Evolutionary conservation across 2,329 filamentous ascomycete genomes (phyloP), one percentile per base, ranked within the genome.

Genomic region (Apiospora rasikravindrae): DNA sequence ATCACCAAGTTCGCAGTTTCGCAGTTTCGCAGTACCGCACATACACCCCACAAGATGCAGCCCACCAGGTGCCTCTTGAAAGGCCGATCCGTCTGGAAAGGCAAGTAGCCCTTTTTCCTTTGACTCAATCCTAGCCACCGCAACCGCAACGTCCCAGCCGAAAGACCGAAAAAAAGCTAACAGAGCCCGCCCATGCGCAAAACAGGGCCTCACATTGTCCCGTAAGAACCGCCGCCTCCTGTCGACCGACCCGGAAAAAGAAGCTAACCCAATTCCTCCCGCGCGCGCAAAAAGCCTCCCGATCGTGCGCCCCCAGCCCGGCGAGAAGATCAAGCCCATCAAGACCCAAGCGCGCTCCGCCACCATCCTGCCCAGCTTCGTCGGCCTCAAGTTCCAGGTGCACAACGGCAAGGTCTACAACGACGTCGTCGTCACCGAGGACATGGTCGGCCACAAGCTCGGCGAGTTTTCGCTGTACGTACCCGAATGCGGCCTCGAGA

Each of bases 381-480:
- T 98, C 70, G 95, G 95, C 19, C 86, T 97, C 78, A 92, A 91
- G 81, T 98, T 98, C 83, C 92, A 95, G 83, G 90, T 98, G 73
- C 93, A 98, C 85, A 97, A 98, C 82, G 95, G 95, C 79, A 97
- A 96, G 86, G 89, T 88, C 44, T 98, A 98, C 83, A 85, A 92
- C 77, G 93, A 96, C 77, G 88, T 98, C 71, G 88, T 87, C 76
- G 93, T 98, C 75, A 97, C 95, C 22, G 95, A 98, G 82, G 94
- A 98, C 79, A 98, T 98, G 95, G 95, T 98, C 69, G 95, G 95
- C 70, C 93, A 96, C 83, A 98, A 98, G 85, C 87, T 98, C 77
- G 95, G 95, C 78, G 95, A 98, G 84, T 98, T 98, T 82, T 91
- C 94, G 74, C 86, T 90, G 95, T 98, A 89, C 79, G 94, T 90